Conservation (phyloP, 148 eudicot species). For the Camellia sinensis region DNA sequence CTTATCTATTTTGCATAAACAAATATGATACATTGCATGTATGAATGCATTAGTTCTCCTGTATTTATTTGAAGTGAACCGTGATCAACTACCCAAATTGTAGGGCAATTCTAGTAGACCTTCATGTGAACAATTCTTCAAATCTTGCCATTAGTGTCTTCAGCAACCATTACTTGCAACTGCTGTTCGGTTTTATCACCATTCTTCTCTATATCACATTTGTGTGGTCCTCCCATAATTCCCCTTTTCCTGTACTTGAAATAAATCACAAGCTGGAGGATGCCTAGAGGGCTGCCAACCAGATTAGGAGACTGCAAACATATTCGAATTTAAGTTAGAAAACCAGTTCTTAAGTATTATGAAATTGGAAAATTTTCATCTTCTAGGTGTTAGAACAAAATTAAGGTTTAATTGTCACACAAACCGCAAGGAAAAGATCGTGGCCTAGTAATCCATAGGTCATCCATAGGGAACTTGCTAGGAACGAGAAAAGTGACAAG, state of each 20-base stretch:
- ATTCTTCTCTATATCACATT: conserved; percentile 45
- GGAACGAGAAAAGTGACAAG: conserved; percentile 71
- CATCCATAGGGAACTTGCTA: conserved; percentile 66
- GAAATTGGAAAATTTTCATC: background rate
- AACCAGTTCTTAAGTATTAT: background rate
- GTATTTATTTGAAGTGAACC: background rate
- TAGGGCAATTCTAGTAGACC: background rate
- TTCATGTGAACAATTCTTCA: conserved; percentile 12
- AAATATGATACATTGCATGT: background rate
- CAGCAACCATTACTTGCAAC: conserved; percentile 25
- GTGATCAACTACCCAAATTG: background rate
- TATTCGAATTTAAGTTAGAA: conserved; percentile 17
- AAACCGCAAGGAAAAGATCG: conserved; percentile 62
- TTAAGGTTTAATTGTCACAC: conserved; percentile 17
- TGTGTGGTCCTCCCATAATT: conserved; percentile 33
- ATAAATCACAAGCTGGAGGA: conserved; percentile 54
- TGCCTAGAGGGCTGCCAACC: conserved; percentile 49
- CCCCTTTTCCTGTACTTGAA: conserved; percentile 43
- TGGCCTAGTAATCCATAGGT: conserved; percentile 71
- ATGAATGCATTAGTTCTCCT: background rate
- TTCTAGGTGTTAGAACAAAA: background rate
- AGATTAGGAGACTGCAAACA: conserved; percentile 25
- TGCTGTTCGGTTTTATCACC: conserved; percentile 26
- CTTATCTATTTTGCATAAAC: background rate
- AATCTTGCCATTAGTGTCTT: conserved; percentile 16